Evolutionary conservation across 306 rosid genomes (phyloP).

Genomic region (Vigna radiata): DNA sequence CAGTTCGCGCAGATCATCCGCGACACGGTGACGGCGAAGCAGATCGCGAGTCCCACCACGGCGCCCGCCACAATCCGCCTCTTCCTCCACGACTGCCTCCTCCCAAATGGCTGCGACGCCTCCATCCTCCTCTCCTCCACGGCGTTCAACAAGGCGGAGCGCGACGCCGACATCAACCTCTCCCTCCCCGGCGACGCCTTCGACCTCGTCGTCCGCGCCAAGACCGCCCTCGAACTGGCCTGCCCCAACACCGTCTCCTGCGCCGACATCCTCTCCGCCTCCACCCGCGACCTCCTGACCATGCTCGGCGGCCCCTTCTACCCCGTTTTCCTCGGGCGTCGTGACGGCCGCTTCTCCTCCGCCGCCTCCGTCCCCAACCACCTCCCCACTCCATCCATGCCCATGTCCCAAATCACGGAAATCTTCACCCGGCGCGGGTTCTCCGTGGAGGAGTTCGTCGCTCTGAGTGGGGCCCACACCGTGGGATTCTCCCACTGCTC

Average conservation of each 20-base stretch:
- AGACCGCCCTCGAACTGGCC: constrained; percentile 64
- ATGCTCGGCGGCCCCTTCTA: constrained; percentile 70
- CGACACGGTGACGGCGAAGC: constrained; percentile 53
- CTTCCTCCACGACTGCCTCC: constrained; percentile 76
- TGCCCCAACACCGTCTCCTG: constrained; percentile 71
- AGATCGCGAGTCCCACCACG: constrained; percentile 60
- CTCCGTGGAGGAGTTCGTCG: constrained; percentile 76
- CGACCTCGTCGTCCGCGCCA: constrained; percentile 65
- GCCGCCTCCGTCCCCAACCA: constrained; percentile 52
- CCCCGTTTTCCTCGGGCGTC: constrained; percentile 57
- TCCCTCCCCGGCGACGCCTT: constrained; percentile 74
- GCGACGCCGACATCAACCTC: constrained; percentile 65
- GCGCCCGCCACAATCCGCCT: constrained; percentile 67
- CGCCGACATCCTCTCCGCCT: constrained; percentile 62
- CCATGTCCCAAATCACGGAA: constrained; percentile 54
- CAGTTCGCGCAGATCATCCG: constrained; percentile 54
- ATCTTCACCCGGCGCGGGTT: constrained; percentile 69
- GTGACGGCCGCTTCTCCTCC: constrained; percentile 56
- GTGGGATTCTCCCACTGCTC: constrained; percentile 82
- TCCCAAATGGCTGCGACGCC: constrained; percentile 71
- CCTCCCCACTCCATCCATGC: constrained; percentile 68
- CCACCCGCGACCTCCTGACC: constrained; percentile 58
- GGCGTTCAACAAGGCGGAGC: constrained; percentile 60
- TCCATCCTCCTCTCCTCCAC: constrained; percentile 69
- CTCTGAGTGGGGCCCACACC: constrained; percentile 85